These are phyloP conservation scores for Cinnamomum chago DNA, from an alignment of 164 flowering plant species.

Conservation along the genomic window DNA sequence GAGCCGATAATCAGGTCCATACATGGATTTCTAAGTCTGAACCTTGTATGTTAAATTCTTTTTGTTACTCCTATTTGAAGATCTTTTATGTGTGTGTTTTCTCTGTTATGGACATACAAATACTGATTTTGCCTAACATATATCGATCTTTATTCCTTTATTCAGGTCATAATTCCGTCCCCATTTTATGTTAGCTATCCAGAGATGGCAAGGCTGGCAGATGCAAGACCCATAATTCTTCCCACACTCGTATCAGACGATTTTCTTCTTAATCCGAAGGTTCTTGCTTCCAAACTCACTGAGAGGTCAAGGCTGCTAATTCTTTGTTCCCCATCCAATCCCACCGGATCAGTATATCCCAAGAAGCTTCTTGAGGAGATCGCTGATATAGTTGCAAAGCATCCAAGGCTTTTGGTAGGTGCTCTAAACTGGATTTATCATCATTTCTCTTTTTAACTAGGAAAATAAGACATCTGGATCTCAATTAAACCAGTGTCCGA, in stretches of 20 bases:
- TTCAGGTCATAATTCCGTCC: constrained; percentile 89
- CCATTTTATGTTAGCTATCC: constrained; percentile 98
- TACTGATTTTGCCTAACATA: too few species aligned
- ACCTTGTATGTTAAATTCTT: too few species aligned
- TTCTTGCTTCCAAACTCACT: constrained; percentile 64
- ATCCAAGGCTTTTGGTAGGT: constrained; percentile 87
- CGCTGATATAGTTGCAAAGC: constrained; percentile 72
- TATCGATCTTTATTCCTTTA: background rate
- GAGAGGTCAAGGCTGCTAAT: constrained; percentile 88
- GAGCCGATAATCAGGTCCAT: too few species aligned
- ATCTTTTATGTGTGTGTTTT: too few species aligned
- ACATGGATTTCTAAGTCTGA: too few species aligned
- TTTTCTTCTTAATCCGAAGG: constrained; percentile 76
- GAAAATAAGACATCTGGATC: background rate
- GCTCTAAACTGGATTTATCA: background rate
- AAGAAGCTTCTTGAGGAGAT: constrained; percentile 74
- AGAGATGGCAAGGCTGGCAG: constrained; percentile 91
- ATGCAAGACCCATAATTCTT: constrained; percentile 84
- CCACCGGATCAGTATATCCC: constrained; percentile 94
- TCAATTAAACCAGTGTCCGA: background rate
- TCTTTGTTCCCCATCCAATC: constrained; percentile 94
- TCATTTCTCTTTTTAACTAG: background rate
- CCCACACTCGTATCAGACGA: constrained; percentile 71
- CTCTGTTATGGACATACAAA: too few species aligned
- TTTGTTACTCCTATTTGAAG: too few species aligned